A percentile compares a stretch with the other conserved stretches of the same genome.
These are phyloP conservation scores for Isoetes engelmannii DNA, from an alignment of 83 land plant genomes.

Conservation along the genomic window DNA sequence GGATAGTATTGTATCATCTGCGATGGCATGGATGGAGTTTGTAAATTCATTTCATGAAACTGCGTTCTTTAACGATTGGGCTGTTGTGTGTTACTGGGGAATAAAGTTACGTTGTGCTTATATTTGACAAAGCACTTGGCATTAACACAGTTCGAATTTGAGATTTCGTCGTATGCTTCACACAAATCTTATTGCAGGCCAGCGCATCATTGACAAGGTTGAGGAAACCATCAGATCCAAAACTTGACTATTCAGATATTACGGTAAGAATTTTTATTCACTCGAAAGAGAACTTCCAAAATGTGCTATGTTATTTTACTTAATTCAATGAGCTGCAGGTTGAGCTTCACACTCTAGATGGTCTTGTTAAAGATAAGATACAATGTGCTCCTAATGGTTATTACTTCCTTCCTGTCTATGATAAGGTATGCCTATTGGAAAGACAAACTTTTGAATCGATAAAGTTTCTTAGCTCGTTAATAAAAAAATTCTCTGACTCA, in stretches of 20 bases:
- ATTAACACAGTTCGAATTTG: too few species aligned
- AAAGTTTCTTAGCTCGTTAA: not conserved
- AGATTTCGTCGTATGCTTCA: too few species aligned
- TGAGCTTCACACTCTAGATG: conserved; percentile 84
- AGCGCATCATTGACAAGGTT: conserved; percentile 31
- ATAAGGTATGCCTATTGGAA: conserved; percentile 25
- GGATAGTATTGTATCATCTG: not conserved
- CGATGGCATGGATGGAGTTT: not conserved
- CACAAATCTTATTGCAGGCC: conserved; percentile 17
- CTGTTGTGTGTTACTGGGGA: too few species aligned
- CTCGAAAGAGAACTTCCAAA: not conserved
- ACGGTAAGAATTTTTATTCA: conserved; percentile 25
- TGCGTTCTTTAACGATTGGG: too few species aligned
- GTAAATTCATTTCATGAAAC: too few species aligned
- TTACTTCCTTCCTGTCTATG: conserved; percentile 48
- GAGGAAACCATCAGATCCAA: conserved; percentile 32
- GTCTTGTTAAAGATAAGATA: conserved; percentile 82
- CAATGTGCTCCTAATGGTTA: conserved; percentile 99
- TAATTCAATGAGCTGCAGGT: conserved; percentile 15
- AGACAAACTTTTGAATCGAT: not conserved
- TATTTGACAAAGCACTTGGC: too few species aligned
- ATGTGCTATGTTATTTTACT: not conserved
- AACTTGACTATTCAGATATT: conserved; percentile 35
- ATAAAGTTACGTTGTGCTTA: too few species aligned
- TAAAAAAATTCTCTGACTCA: conserved; percentile 34